Evolutionary conservation across 441 rosid genomes (phyloP).

Genomic region (Adansonia rubrostipa): DNA sequence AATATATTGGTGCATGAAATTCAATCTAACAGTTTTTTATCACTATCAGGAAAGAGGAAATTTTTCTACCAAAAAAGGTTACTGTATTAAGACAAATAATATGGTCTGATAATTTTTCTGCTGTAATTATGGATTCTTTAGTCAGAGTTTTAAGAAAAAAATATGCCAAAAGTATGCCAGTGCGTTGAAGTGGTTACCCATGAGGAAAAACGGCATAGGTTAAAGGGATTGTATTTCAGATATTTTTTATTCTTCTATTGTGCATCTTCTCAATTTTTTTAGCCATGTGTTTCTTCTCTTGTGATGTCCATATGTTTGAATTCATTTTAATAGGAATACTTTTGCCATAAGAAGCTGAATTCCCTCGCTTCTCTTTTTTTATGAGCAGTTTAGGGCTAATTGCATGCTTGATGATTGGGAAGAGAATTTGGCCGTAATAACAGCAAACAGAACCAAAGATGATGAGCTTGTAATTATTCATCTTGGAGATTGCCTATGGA

Average conservation of each 20-base stretch:
- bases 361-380: constrained; percentile 24
- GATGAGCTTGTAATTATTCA: constrained; percentile 95
- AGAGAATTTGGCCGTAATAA: constrained; percentile 93
- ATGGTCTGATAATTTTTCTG: constrained; percentile 10
- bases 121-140: background rate
- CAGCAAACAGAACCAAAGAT: constrained; percentile 95
- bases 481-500: constrained; percentile 98
- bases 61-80: background rate
- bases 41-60: constrained; percentile 9
- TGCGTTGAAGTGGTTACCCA: background rate
- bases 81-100: background rate
- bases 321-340: background rate
- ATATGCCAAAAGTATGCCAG: background rate
- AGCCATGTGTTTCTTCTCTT: background rate
- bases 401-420: constrained; percentile 99
- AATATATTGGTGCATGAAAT: constrained; percentile 31
- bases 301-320: background rate
- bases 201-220: background rate
- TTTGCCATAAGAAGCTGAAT: constrained; percentile 16
- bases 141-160: background rate
- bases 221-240: background rate
- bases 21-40: background rate
- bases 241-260: constrained; percentile 10
- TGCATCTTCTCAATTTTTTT: no score
- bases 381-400: constrained; percentile 62